Evolutionary conservation across 352 stramenopile genomes (phyloP).

Genomic region (Pythium rhizo-oryzae): DNA sequence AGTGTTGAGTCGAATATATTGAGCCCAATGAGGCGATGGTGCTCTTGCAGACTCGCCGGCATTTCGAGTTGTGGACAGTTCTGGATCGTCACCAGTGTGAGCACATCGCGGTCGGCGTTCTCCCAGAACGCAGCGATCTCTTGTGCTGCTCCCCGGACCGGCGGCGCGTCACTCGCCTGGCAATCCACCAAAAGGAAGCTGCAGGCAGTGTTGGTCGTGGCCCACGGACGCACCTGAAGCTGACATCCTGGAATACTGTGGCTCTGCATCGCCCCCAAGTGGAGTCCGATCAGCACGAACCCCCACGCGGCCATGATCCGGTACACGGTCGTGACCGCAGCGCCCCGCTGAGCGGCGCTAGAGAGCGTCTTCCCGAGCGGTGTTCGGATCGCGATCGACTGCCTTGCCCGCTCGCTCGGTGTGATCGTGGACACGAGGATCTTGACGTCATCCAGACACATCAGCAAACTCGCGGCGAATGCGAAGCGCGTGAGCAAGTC

Average conservation of each 20-base stretch:
- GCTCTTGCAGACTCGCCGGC: constrained; percentile 28
- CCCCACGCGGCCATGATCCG: constrained; percentile 11
- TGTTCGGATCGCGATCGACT: neutral
- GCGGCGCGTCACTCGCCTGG: neutral
- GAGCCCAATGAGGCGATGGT: constrained; percentile 34
- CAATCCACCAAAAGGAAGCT: constrained; percentile 24
- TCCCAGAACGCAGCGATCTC: constrained; percentile 13
- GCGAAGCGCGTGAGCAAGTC: constrained; percentile 13
- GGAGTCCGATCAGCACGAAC: constrained; percentile 4
- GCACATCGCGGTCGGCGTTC: neutral
- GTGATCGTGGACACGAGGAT: constrained; percentile 24
- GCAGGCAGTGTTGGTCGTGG: constrained; percentile 9
- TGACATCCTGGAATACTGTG: constrained; percentile 11
- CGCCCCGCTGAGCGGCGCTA: neutral
- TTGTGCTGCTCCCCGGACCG: neutral
- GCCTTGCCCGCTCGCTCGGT: neutral
- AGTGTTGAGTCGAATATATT: constrained; percentile 51
- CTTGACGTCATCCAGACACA: constrained; percentile 31
- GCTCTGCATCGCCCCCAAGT: constrained; percentile 8
- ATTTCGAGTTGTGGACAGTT: constrained; percentile 45
- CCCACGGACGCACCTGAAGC: constrained; percentile 22
- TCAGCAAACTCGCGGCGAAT: constrained; percentile 16
- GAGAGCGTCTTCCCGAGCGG: neutral
- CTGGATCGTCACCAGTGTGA: constrained; percentile 35
- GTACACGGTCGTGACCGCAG: neutral